Percentiles rank a stretch among this genome's conserved stretches.
Conservation (phyloP, 805 yeast genomes). For the Starmerella sirachaensis region DNA sequence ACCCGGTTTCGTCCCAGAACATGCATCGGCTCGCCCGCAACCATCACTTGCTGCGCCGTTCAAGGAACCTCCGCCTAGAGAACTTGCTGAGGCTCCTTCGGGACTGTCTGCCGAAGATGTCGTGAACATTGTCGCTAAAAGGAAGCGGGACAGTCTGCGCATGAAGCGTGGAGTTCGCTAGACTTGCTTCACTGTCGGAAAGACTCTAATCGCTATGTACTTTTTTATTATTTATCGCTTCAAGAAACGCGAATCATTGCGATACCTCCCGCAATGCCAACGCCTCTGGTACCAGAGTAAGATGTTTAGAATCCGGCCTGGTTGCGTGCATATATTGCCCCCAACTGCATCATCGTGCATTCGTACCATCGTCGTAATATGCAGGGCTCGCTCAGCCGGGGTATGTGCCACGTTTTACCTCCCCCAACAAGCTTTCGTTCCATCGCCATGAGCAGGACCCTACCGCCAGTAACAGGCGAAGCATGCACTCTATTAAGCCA, state of each 20-base stretch:
- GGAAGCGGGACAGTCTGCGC: conserved; percentile 43
- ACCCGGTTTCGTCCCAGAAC: not conserved
- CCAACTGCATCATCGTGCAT: too few species aligned
- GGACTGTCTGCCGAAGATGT: conserved; percentile 18
- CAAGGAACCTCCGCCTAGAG: conserved; percentile 18
- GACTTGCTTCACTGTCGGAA: not conserved
- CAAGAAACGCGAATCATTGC: not conserved
- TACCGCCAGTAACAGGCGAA: too few species aligned
- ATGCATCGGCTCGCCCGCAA: not conserved
- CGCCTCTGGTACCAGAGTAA: too few species aligned
- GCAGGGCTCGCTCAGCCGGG: too few species aligned
- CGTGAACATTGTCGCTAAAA: conserved; percentile 37
- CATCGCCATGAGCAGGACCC: too few species aligned
- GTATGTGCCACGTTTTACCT: too few species aligned
- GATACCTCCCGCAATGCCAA: not conserved
- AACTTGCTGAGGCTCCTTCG: not conserved
- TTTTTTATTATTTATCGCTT: not conserved
- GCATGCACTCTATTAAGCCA: too few species aligned
- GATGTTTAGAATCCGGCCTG: too few species aligned
- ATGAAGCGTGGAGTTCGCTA: conserved; percentile 33
- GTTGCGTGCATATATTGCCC: too few species aligned
- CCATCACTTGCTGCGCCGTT: conserved; percentile 26
- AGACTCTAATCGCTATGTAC: not conserved
- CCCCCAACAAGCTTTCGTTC: too few species aligned
- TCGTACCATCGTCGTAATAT: too few species aligned